These are phyloP conservation scores for Metschnikowia henanensis DNA, from an alignment of 805 yeast genomes.

Conservation along the genomic window DNA sequence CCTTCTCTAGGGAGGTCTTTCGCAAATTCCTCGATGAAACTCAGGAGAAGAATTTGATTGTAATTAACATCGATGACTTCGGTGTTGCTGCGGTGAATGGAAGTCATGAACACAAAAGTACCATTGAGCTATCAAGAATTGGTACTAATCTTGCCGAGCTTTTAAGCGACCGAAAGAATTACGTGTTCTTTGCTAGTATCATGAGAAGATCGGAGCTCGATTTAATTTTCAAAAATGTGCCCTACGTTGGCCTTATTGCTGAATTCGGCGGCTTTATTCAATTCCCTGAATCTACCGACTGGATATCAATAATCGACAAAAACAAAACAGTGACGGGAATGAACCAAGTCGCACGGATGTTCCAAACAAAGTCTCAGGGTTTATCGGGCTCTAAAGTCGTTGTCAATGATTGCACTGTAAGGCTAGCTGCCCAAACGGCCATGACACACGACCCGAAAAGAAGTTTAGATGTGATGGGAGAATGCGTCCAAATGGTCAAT, in stretches of 20 bases:
- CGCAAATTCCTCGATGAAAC: slow-evolving; percentile 26
- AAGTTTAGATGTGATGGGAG: slow-evolving; percentile 71
- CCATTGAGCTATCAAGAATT: slow-evolving; percentile 42
- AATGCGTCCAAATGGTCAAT: slow-evolving; percentile 80
- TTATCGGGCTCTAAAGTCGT: slow-evolving; percentile 76
- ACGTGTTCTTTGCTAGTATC: slow-evolving; percentile 71
- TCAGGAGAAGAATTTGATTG: slow-evolving; percentile 44
- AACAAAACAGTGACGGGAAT: slow-evolving; percentile 53
- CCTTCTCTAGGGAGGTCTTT: slow-evolving; percentile 36
- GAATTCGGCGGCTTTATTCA: slow-evolving; percentile 86
- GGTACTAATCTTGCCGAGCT: slow-evolving; percentile 59
- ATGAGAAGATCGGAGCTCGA: slow-evolving; percentile 65
- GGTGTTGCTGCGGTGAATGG: slow-evolving; percentile 23
- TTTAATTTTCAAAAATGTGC: slow-evolving; percentile 63
- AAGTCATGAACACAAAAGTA: slow-evolving; percentile 12
- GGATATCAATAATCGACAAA: slow-evolving; percentile 65
- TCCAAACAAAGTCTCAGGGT: slow-evolving; percentile 67
- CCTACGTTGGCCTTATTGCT: slow-evolving; percentile 79
- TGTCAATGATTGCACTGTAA: slow-evolving; percentile 71
- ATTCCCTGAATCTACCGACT: slow-evolving; percentile 47
- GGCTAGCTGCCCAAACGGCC: slow-evolving; percentile 73
- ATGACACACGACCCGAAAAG: slow-evolving; percentile 62
- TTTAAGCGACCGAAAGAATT: slow-evolving; percentile 54
- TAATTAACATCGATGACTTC: slow-evolving; percentile 52
- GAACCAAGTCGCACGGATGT: slow-evolving; percentile 52